Percentiles rank a stretch among this genome's conserved stretches.
These are phyloP conservation scores for Cylindrotheca fusiformis DNA, from an alignment of 108 stramenopile genomes.

Conservation along the genomic window DNA sequence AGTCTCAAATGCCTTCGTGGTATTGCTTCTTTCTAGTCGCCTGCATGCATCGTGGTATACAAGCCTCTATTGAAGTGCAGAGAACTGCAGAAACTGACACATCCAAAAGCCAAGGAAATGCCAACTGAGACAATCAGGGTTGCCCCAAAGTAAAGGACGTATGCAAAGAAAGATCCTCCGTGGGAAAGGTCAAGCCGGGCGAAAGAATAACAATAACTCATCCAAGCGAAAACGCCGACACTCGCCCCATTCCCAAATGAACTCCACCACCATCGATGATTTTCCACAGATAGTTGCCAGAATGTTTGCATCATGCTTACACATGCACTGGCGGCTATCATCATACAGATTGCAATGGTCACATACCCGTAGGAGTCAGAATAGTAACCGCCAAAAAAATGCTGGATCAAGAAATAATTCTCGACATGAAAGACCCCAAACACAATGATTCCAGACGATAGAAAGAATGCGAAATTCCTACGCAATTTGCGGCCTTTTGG, in stretches of 20 bases:
- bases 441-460: slow-evolving; percentile 83
- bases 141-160: not conserved
- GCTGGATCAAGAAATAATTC: slow-evolving; percentile 87
- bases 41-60: not conserved
- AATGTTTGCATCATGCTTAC: slow-evolving; percentile 90
- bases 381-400: slow-evolving; percentile 83
- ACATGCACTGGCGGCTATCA: slow-evolving; percentile 84
- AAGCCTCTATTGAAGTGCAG: not conserved
- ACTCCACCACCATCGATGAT: slow-evolving; percentile 98
- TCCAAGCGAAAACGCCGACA: slow-evolving; percentile 54
- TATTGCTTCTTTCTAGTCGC: not conserved
- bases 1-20: no score
- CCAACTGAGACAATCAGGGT: not conserved
- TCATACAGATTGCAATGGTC: slow-evolving; percentile 79
- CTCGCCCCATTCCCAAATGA: slow-evolving; percentile 74
- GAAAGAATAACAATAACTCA: not conserved
- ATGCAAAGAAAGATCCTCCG: not conserved
- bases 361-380: slow-evolving; percentile 94
- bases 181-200: not conserved
- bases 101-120: not conserved
- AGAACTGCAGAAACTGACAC: not conserved
- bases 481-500: slow-evolving; percentile 85
- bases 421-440: slow-evolving; percentile 88
- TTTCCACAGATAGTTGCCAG: slow-evolving; percentile 92
- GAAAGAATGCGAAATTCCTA: slow-evolving; percentile 51